These are phyloP conservation scores for Talaromyces amestolkiae DNA, from an alignment of 2,329 filamentous ascomycete genomes.

Conservation along the genomic window DNA sequence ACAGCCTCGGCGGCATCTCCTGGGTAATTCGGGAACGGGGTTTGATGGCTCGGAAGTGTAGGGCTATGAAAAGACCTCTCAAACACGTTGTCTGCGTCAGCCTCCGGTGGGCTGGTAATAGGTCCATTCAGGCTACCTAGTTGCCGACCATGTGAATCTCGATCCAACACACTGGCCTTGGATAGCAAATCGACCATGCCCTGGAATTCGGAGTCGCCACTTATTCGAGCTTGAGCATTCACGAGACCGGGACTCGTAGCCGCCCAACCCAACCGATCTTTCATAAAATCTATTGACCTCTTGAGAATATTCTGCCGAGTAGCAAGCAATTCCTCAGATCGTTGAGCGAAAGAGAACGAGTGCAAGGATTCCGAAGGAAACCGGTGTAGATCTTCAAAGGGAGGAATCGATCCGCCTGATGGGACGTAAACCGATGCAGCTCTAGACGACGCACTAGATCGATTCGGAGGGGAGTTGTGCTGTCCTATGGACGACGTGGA, in stretches of 20 bases:
- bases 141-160: constrained; percentile 50
- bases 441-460: constrained; percentile 59
- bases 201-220: constrained; percentile 81
- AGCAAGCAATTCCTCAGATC: constrained; percentile 87
- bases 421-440: constrained; percentile 55
- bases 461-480: constrained; percentile 68
- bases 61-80: constrained; percentile 68
- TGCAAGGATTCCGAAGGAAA: constrained; percentile 96
- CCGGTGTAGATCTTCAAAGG: constrained; percentile 78
- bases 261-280: constrained; percentile 82
- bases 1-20: constrained; percentile 12
- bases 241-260: constrained; percentile 71
- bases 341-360: constrained; percentile 96
- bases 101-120: constrained; percentile 73
- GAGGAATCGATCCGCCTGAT: constrained; percentile 68
- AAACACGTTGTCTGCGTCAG: constrained; percentile 76
- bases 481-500: constrained; percentile 62
- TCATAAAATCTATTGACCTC: constrained; percentile 94
- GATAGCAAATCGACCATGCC: constrained; percentile 86
- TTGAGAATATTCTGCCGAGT: constrained; percentile 91
- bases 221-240: constrained; percentile 76
- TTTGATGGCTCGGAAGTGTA: constrained; percentile 24
- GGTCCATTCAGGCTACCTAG: constrained; percentile 57
- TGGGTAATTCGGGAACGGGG: constrained; percentile 23
- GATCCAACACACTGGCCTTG: constrained; percentile 73